Evolutionary conservation across 208 protist genomes (phyloP).

Genomic region (Porcisia hertigi): DNA sequence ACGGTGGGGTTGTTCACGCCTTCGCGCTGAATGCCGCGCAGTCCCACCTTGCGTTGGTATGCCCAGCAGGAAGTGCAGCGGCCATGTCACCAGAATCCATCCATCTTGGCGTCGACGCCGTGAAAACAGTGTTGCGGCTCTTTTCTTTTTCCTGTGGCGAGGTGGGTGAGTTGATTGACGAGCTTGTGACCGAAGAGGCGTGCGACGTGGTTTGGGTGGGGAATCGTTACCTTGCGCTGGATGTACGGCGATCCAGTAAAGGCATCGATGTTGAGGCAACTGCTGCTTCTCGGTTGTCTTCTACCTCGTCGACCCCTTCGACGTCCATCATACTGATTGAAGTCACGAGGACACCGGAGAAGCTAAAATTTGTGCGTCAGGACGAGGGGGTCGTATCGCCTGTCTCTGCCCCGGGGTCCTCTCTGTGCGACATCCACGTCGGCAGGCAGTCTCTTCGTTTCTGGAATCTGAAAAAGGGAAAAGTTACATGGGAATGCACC

Average conservation of each 20-base stretch:
- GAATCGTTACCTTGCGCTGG: constrained; percentile 21
- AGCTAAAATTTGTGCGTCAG: constrained; percentile 16
- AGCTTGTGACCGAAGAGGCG: constrained; percentile 38
- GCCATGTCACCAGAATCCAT: neutral
- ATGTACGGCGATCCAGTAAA: constrained; percentile 7
- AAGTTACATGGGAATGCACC: constrained; percentile 31
- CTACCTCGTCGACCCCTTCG: neutral
- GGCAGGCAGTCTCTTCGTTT: constrained; percentile 35
- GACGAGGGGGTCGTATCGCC: constrained; percentile 10
- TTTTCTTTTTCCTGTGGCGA: constrained; percentile 32
- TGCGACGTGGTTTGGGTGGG: constrained; percentile 57
- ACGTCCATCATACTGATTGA: constrained; percentile 22
- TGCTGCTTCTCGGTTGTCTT: neutral
- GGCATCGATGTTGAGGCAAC: neutral
- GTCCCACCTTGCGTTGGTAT: constrained; percentile 35
- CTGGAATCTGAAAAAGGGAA: constrained; percentile 61
- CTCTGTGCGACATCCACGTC: constrained; percentile 16
- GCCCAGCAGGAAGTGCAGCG: constrained; percentile 19
- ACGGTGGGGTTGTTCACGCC: constrained; percentile 40
- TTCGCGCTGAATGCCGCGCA: constrained; percentile 32
- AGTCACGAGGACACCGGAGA: constrained; percentile 9
- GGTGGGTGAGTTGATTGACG: constrained; percentile 52
- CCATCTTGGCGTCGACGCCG: neutral
- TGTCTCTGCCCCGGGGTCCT: constrained; percentile 3
- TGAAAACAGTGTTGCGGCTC: constrained; percentile 20